Evolutionary conservation across 1,284 basidiomycete genomes (phyloP), one percentile per base, ranked within the genome.

Genomic region (Naganishia liquefaciens): DNA sequence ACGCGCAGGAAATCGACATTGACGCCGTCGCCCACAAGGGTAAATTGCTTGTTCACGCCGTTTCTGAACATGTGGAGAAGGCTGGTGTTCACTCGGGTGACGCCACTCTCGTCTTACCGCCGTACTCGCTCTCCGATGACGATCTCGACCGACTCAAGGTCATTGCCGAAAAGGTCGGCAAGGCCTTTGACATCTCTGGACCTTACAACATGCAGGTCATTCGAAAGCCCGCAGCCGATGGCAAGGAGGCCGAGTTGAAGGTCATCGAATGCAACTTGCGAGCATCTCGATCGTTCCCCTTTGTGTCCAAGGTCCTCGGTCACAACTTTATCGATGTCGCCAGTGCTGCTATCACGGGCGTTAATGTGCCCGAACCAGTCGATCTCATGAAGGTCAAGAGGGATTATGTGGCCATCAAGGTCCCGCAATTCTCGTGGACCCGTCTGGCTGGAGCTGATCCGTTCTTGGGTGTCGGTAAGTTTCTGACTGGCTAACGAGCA

Each of bases 131-230:
- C 47, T 80, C 81, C 65, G 81, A 87, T 50, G 74, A 79, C 47
- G 95, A 99, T 74, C 87, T 99, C 81, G 83, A 82, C 15, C 90
- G 93, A 66, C 82, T 97, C 69, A 99, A 97, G 83, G 74, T 75
- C 17, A 97, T 99, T 70, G 92, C 95, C 0, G 86, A 92, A 80
- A 97, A 97, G 81, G 93, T 99, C 68, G 96, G 93, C 51, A 83
- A 84, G 62, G 95, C 93, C 1, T 96, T 98, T 79, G 84, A 97
- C 74, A 98, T 99, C 67, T 95, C 92, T 30, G 95, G 96, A 40
- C 96, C 96, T 6, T 99, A 88, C 87, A 99, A 99, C 81, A 99
- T 99, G 93, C 96, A 99, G 80, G 86, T 99, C 78, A 99, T 99
- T 80, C 87, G 90, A 75, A 93, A 94, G 80, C 85, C 87, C 2